Evolutionary conservation across 2,329 filamentous ascomycete species (phyloP), one percentile per base, ranked within the genome.

Genomic region (Colletotrichum sp.): DNA sequence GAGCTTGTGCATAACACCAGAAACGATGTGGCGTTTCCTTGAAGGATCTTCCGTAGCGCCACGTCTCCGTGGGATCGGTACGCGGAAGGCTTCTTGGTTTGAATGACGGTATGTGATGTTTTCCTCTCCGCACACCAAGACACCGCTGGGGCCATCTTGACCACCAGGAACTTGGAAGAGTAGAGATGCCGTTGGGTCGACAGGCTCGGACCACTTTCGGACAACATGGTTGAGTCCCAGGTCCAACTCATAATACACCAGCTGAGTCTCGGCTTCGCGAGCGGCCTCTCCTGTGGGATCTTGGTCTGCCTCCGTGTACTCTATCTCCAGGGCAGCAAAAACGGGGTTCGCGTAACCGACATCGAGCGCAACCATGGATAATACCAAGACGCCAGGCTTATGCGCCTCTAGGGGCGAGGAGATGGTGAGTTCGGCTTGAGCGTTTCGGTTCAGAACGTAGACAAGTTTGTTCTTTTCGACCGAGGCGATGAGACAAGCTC

Each of bases 391-490:
- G 77, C 96, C 95, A 15, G 95, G 93, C 84, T 97, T 98, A 86
- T 99, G 96, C 3, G 97, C 98, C 86, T 99, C 98, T 22, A 99
- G 90, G 1, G 97, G 97, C 16, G 97, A 99, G 7, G 97, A 99
- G 67, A 99, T 99, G 55, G 96, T 98, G 81, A 99, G 92, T 84
- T 98, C 95, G 22, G 96, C 96, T 85, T 99, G 95, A 5, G 96
- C 92, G 86, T 98, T 98, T 79, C 98, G 94, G 85, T 99, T 99
- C 80, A 99, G 90, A 81, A 99, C 96, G 86, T 99, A 99, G 80
- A 99, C 97, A 72, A 99, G 94, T 88, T 99, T 99, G 88, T 99
- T 99, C 91, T 99, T 99, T 87, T 99, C 98, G 71, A 96, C 91
- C 7, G 96, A 96, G 12, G 97, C 96, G 77, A 99, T 95, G 83